Evolutionary conservation across 768 basidiomycete genomes (phyloP).

Genomic region (Tricholoma matsutake): DNA sequence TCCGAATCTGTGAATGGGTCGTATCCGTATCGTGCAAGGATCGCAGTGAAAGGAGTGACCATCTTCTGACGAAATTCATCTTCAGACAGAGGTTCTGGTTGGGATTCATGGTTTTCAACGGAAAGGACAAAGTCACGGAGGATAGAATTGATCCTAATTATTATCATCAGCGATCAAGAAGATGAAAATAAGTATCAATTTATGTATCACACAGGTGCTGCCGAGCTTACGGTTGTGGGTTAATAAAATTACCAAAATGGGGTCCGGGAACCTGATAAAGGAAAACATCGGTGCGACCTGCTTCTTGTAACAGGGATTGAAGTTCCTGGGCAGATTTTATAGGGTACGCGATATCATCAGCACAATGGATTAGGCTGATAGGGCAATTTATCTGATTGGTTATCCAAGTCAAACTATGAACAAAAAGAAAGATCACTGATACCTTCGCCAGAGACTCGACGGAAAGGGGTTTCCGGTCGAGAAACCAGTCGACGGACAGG

Average conservation of each 20-base stretch:
- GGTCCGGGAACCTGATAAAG: conserved; percentile 13
- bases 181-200: no score
- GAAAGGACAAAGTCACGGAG: conserved; percentile 3
- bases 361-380: conserved; percentile 14
- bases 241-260: neutral
- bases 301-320: conserved; percentile 3
- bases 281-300: conserved; percentile 9
- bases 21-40: conserved; percentile 4
- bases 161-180: neutral
- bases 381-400: conserved; percentile 8
- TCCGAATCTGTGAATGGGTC: neutral
- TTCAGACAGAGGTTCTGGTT: neutral
- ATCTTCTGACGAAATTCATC: neutral
- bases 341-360: conserved; percentile 14
- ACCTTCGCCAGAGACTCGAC: conserved; percentile 10
- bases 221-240: neutral
- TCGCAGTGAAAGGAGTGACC: conserved; percentile 2
- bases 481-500: conserved; percentile 10
- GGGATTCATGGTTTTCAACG: neutral
- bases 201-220: no score
- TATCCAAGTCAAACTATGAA: neutral
- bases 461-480: conserved; percentile 4
- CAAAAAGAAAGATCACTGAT: neutral
- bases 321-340: conserved; percentile 10
- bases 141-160: neutral